These are phyloP conservation scores for Neopestalotiopsis clavispora DNA, from an alignment of 2,329 filamentous ascomycete genomes.

Conservation along the genomic window DNA sequence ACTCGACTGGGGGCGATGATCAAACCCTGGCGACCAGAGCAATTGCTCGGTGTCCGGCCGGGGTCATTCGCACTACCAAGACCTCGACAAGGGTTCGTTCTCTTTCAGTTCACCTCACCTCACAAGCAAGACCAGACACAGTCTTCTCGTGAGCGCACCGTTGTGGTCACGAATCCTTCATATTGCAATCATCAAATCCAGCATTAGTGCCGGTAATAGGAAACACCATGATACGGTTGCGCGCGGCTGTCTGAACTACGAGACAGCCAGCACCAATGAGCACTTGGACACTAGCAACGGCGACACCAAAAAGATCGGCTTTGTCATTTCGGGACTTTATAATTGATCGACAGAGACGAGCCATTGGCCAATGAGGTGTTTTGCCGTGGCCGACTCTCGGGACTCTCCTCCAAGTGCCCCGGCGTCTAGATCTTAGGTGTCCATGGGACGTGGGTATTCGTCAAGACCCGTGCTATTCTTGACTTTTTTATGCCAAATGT, in stretches of 20 bases:
- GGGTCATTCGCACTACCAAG: neutral
- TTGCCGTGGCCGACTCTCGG: slow-evolving; percentile 31
- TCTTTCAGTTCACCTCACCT: neutral
- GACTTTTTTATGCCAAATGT: neutral
- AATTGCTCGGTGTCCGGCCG: neutral
- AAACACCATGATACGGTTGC: neutral
- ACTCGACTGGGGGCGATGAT: neutral
- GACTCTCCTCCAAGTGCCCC: slow-evolving; percentile 23
- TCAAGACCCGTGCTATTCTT: neutral
- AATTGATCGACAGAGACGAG: slow-evolving; percentile 30
- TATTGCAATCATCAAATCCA: neutral
- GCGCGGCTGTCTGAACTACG: neutral
- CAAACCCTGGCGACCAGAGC: slow-evolving; percentile 1
- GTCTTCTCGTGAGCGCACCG: neutral
- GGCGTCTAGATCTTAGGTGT: neutral
- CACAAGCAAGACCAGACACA: neutral
- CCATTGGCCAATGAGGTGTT: slow-evolving; percentile 38
- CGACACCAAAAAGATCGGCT: slow-evolving; percentile 4
- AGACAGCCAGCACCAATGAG: neutral
- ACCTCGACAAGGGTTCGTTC: neutral
- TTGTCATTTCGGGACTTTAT: slow-evolving; percentile 9
- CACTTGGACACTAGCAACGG: neutral
- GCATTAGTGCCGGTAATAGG: neutral
- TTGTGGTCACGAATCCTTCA: neutral
- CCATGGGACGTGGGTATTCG: neutral